phyloP scores from a whole-genome alignment of 2,329 filamentous ascomycete genomes.

The Graphium sp. region DNA sequence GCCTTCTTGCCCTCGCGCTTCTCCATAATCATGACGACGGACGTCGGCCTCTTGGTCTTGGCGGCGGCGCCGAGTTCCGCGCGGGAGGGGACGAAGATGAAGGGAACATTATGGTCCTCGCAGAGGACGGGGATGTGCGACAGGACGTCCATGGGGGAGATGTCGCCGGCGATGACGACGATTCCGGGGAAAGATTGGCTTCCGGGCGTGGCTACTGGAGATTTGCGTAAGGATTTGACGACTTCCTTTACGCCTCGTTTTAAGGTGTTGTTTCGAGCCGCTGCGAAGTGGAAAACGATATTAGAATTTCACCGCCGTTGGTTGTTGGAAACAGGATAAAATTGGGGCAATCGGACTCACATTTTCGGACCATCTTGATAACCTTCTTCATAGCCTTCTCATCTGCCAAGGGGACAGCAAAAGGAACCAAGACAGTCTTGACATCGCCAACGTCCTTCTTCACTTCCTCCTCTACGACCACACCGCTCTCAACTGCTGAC shows the following conservation, averaged over 20 bases:
- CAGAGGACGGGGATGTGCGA: slow-evolving; percentile 94
- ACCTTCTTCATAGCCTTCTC: slow-evolving; percentile 57
- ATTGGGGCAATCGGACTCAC: slow-evolving; percentile 17
- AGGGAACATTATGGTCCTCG: slow-evolving; percentile 95
- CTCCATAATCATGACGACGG: slow-evolving; percentile 77
- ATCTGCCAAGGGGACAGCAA: slow-evolving; percentile 65
- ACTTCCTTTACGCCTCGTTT: slow-evolving; percentile 98
- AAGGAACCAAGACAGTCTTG: slow-evolving; percentile 49
- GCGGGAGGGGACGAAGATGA: slow-evolving; percentile 84
- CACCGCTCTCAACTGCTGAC: slow-evolving; percentile 21
- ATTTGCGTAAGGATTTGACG: slow-evolving; percentile 95
- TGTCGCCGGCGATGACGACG: slow-evolving; percentile 89
- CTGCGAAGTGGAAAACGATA: slow-evolving; percentile 26
- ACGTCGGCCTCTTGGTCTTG: slow-evolving; percentile 89
- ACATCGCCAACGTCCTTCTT: slow-evolving; percentile 11
- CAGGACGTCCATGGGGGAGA: slow-evolving; percentile 97
- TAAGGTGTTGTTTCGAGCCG: slow-evolving; percentile 86
- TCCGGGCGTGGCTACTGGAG: slow-evolving; percentile 49
- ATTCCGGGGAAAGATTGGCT: slow-evolving; percentile 51
- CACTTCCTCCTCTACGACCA: slow-evolving; percentile 23
- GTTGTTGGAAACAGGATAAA: slow-evolving; percentile 3
- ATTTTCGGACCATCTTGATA: slow-evolving; percentile 38
- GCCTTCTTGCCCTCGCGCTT: slow-evolving; percentile 27
- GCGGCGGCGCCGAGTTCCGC: slow-evolving; percentile 89
- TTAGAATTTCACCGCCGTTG: slow-evolving; percentile 5